These are phyloP conservation scores for Aphanocladium album DNA, from an alignment of 2,329 filamentous ascomycete species.

Conservation along the genomic window DNA sequence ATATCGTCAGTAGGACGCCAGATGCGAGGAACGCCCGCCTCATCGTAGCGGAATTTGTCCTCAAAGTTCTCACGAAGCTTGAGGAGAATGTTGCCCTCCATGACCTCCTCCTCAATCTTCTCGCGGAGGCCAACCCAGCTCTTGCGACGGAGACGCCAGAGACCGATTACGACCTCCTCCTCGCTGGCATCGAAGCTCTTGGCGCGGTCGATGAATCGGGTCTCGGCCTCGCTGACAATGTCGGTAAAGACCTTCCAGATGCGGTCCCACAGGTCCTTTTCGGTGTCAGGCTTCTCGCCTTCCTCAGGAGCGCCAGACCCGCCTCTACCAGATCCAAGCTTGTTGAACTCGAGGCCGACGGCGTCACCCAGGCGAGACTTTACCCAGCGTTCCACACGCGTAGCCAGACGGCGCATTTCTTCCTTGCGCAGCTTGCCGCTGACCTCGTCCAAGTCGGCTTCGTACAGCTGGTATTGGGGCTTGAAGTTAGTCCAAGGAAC, in stretches of 20 bases:
- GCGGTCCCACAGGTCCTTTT: slow-evolving; percentile 92
- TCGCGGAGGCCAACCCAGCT: slow-evolving; percentile 87
- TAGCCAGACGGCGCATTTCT: slow-evolving; percentile 90
- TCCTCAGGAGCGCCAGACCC: slow-evolving; percentile 75
- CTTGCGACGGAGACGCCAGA: slow-evolving; percentile 90
- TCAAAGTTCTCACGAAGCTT: slow-evolving; percentile 98
- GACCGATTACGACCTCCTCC: slow-evolving; percentile 84
- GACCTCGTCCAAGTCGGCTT: slow-evolving; percentile 87
- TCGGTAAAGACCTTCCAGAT: slow-evolving; percentile 83
- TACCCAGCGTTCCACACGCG: slow-evolving; percentile 89
- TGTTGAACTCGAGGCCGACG: slow-evolving; percentile 91
- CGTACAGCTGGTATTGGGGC: slow-evolving; percentile 72
- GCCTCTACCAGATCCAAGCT: slow-evolving; percentile 80
- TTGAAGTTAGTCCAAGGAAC: slow-evolving; percentile 84
- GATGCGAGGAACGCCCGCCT: slow-evolving; percentile 87
- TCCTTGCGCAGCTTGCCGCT: slow-evolving; percentile 82
- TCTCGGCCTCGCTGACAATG: slow-evolving; percentile 80
- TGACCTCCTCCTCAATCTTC: slow-evolving; percentile 94
- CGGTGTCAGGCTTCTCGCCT: slow-evolving; percentile 65
- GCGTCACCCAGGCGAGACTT: slow-evolving; percentile 81
- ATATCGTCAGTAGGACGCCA: slow-evolving; percentile 98
- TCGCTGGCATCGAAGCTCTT: slow-evolving; percentile 89
- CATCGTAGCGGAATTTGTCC: slow-evolving; percentile 98
- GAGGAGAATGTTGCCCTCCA: slow-evolving; percentile 91
- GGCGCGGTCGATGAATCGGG: slow-evolving; percentile 79